phyloP scores from a whole-genome alignment of 1,284 basidiomycete species.

The Ustilago xerochloae region DNA sequence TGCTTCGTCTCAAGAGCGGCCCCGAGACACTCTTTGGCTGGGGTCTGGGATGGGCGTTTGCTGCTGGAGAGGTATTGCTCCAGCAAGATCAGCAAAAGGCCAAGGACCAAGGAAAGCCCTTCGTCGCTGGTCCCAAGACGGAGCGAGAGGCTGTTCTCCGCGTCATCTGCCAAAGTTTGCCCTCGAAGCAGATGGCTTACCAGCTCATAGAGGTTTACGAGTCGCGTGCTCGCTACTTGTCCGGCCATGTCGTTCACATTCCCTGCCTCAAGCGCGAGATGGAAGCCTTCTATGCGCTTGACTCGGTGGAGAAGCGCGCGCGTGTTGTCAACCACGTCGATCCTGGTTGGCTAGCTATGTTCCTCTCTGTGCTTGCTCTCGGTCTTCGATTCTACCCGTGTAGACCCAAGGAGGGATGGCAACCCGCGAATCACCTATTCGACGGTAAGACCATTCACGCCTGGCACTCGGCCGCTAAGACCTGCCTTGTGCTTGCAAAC shows the following conservation, averaged over 20 bases:
- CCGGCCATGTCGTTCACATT: conserved; percentile 55
- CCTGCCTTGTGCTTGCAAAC: conserved; percentile 57
- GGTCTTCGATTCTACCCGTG: conserved; percentile 63
- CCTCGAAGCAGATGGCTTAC: conserved; percentile 50
- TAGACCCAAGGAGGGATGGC: conserved; percentile 44
- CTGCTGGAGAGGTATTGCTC: conserved; percentile 52
- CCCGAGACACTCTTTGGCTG: conserved; percentile 64
- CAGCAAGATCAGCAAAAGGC: conserved; percentile 36
- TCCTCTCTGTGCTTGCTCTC: conserved; percentile 60
- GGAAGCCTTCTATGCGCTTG: conserved; percentile 58
- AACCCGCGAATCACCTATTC: conserved; percentile 49
- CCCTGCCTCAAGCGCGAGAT: conserved; percentile 56
- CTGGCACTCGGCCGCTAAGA: conserved; percentile 62
- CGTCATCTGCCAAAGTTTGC: conserved; percentile 57
- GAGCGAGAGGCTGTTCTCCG: conserved; percentile 63
- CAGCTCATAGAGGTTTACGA: conserved; percentile 62
- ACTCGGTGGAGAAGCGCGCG: conserved; percentile 57
- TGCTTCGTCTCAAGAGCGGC: conserved; percentile 54
- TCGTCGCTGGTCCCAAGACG: conserved; percentile 20
- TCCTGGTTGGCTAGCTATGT: conserved; percentile 59
- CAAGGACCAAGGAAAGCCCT: conserved; percentile 25
- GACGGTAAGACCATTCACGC: conserved; percentile 58
- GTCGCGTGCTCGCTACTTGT: conserved; percentile 49
- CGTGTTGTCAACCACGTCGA: conserved; percentile 62
- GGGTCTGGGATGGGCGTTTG: conserved; percentile 66